Base-by-base conservation (phyloP, 306 rosid genomes). In the Lithocarpus polystachyus region DNA sequence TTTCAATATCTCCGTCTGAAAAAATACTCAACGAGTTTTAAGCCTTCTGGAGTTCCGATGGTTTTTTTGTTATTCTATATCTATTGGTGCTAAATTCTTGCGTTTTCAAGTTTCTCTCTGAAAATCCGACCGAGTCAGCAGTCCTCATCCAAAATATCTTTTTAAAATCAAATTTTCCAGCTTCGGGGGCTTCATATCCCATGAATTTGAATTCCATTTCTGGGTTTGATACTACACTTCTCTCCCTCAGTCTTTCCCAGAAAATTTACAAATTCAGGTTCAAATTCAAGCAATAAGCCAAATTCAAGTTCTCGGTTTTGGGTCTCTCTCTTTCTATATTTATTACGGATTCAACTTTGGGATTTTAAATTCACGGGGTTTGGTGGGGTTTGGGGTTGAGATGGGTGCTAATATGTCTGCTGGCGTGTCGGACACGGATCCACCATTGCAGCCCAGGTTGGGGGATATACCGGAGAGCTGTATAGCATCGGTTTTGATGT, bases 381-480 rank as follows among this genome's bases (percentile, higher is more conserved):
- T 29, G 8, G 73, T 68, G 31, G 61, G 56, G 68, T 67, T 45
- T 24, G 33, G 33, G 26, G 40, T 60, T 40, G 3, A 56, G 43
- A 89, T 92, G 97, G 97, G 97, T 71, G 88, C 90, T 33, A 88
- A 72, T 85, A 31, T 89, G 45, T 90, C 96, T 2, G 77, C 77
- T 14, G 84, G 79, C n/a, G 81, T 79, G 68, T 73, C 79, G 78
- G 91, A 87, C 67, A 81, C 31, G 26, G 94, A 79, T 77, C 77
- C 77, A 68, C 22, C 75, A 65, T 14, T 74, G 64, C 75, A 85
- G 82, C 83, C 91, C 20, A 82, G 88, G 57, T 92, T 94, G 77
- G 98, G 89, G 57, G 94, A 90, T 76, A 79, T 94, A 55, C 98
- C 98, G 4, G 97, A 94, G 84, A 88, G 88, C 69, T 92, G 97